Evolutionary conservation across 352 stramenopile species (phyloP), one percentile per base, ranked within the genome.

Genomic region (Pythium monospermum): DNA sequence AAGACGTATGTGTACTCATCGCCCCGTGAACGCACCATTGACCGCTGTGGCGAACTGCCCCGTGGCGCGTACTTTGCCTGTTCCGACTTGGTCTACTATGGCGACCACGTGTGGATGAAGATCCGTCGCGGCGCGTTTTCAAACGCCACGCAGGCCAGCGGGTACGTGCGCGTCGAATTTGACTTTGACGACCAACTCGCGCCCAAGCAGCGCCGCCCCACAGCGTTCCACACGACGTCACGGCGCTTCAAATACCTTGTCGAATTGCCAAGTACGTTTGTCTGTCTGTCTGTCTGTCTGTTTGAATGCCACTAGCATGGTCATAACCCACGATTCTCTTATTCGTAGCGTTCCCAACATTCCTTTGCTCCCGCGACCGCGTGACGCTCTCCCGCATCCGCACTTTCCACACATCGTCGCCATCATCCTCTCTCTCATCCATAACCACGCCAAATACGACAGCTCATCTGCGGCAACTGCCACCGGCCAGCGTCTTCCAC

Each of bases 61-160:
- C 62, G 69, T 4, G 80, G 80, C 45, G 68, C 71, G 36, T 88
- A 91, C 53, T 86, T 91, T 41, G 76, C 76, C 4, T 87, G 75
- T 50, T 83, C 71, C 4, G 52, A 64, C 31, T 42, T 86, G 8
- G 50, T 69, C 0, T 79, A 71, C 35, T 81, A 81, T 33, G 71
- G 75, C 3, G 52, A 83, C 53, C 64, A 86, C 41, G 68, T 76
- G 53, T 91, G 80, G 80, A 72, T 91, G 51, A 83, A 88, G 51
- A 87, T 88, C 62, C 80, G 75, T 26, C 80, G 76, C 35, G 80
- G 80, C 26, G 70, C 71, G 42, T 91, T 91, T 52, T 88, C 80
- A 23, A 91, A 83, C 40, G 68, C 73, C 32, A 70, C 73, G 43
- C 68, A 72, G 44, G 85, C 80, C 57, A 60, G 53, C 41, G 80